phyloP scores from a whole-genome alignment of 345 rosid species.

The Citrus maxima region DNA sequence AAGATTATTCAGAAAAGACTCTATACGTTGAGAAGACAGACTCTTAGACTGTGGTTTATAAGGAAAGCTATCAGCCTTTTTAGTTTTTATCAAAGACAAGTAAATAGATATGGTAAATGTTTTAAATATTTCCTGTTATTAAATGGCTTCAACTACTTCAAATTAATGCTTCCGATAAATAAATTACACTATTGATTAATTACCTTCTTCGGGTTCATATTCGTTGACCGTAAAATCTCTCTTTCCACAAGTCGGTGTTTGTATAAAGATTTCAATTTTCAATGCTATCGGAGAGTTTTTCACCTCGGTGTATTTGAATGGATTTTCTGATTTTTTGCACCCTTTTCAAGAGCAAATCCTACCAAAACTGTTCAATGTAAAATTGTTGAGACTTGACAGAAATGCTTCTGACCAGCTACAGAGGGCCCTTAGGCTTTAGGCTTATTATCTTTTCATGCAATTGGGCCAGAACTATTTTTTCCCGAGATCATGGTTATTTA shows the following conservation, averaged over 20 bases:
- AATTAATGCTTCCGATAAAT: not conserved
- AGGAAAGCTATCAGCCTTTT: not conserved
- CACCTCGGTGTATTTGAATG: not conserved
- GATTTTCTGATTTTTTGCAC: no score
- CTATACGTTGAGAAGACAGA: not conserved
- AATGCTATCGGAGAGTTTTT: not conserved
- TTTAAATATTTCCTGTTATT: not conserved
- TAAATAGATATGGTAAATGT: not conserved
- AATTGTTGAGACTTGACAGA: no score
- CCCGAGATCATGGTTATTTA: no score
- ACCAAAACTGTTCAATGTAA: no score
- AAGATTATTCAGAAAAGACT: no score
- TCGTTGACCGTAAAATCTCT: not conserved
- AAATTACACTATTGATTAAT: not conserved
- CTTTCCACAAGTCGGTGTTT: not conserved
- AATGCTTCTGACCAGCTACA: not conserved
- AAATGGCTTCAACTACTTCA: not conserved
- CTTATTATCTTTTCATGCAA: not conserved
- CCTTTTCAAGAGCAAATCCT: not conserved
- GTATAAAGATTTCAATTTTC: not conserved
- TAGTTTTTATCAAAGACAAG: not conserved
- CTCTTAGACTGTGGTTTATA: not conserved
- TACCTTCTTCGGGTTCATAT: not conserved
- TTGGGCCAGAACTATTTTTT: not conserved
- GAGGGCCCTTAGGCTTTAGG: not conserved